Base-by-base conservation (phyloP, 495 filamentous ascomycete genomes). In the Penicillium roqueforti region DNA sequence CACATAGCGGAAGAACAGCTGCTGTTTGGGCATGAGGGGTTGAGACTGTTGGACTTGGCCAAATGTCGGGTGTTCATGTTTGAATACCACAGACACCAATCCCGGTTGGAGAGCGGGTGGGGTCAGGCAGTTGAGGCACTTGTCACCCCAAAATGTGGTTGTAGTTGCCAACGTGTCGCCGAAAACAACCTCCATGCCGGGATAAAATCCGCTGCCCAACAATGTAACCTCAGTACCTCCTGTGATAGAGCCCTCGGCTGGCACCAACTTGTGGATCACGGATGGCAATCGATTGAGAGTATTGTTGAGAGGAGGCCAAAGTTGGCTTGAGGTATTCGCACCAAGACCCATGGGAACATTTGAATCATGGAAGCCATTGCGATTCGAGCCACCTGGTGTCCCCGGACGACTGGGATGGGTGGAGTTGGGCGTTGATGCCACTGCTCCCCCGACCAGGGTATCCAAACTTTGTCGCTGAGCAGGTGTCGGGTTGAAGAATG, bases 211-310 rank as follows among this genome's bases (percentile, higher is more conserved):
- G 59, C 81, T 86, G 6, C 92, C 92, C 23, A 92, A 72, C 49
- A 92, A 77, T 0, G 87, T 90, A 11, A 96, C 89, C 60, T 96
- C 91, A 29, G 88, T 87, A 11, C 91, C 90, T 52, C 92, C 92
- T 22, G 78, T 78, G 38, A 84, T 84, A 9, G 91, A 87, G 10
- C 92, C 92, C 67, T 95, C 87, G 31, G 77, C 75, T 1, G 92
- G 92, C 34, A 92, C 87, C 41, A 96, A 68, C 63, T 90, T 91
- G 61, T 84, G 80, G 19, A 91, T 89, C 31, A 82, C 79, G 10
- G 87, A 82, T 14, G 75, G 72, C 22, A 77, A 45, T 6, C 75
- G 62, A 38, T 63, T 71, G n/a, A 67, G 64, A 56, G 80, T 56
- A 48, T 59, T 74, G 41, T 61, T 73, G 48, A 67, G 55, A 36